Evolutionary conservation across 768 basidiomycete species (phyloP), one percentile per base, ranked within the genome.

Genomic region (Russula sp.): DNA sequence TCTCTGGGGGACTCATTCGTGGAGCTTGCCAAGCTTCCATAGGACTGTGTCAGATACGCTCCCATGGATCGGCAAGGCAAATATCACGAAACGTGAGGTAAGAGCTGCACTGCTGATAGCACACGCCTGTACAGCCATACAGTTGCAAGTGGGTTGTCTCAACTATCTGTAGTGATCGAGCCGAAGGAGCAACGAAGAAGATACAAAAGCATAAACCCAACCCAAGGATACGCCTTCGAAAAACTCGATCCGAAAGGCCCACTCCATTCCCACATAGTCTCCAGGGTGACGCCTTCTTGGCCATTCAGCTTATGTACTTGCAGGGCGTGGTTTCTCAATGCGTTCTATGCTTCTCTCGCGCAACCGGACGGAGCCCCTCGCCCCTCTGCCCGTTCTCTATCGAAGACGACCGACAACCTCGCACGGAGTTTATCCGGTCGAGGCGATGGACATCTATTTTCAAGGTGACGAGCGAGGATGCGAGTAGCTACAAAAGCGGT

Each of bases 401-500:
- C 72, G 59, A 82, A 78, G 56, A n/a, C 83, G 75, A 3, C 82
- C 83, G 46, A 88, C 76, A 13, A 93, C 84, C 65, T 87, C 83
- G 59, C 87, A 77, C 20, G 86, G 72, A 4, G 88, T 87, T 41
- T 41, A 88, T 75, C 61, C 78, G 83, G 71, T 85, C 81, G 41
- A 71, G 74, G 13, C 75, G 72, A 22, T 67, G 48, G 13, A 76
- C 70, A 1, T 64, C 16, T 16, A 89, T 63, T 1, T 1, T 77
- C 79, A 25, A 94, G 79, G 41, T 75, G 73, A 35, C 80, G 78
- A 0, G 85, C 85, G 13, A 97, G 79, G 6, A 93, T 76, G 29
- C 88, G 80, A 0, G 93, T 90, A 1, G 84, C 87, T 39, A 85
- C 86, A 20, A 93, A 20, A 93, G 84, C 0, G 87, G 87, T 90